Evolutionary conservation across 2,329 filamentous ascomycete species (phyloP).

Genomic region (Gyromitra esculenta): DNA sequence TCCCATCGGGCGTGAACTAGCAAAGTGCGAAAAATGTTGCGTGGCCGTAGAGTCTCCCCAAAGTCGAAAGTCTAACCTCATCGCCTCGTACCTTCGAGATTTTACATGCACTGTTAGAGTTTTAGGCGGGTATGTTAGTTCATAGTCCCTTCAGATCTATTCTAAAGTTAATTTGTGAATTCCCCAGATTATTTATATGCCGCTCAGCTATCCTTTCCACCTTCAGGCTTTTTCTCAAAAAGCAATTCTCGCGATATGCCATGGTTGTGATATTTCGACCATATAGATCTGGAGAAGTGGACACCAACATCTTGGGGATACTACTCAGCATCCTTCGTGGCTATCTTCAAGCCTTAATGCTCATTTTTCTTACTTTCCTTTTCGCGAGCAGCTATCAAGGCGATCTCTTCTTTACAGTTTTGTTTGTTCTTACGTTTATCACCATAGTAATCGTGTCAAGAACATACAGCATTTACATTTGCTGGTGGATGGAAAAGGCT

Average conservation of each 20-base stretch:
- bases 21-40: neutral
- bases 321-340: neutral
- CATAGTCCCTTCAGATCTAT: neutral
- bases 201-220: neutral
- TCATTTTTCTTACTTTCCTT: slow-evolving; percentile 13
- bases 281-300: neutral
- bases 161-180: neutral
- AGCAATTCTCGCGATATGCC: neutral
- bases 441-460: slow-evolving; percentile 5
- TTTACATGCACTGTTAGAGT: neutral
- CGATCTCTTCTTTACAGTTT: neutral
- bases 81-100: neutral
- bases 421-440: neutral
- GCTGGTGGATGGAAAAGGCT: slow-evolving; percentile 1
- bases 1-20: too few species aligned
- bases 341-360: slow-evolving; percentile 7
- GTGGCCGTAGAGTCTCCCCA: neutral
- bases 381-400: slow-evolving; percentile 7
- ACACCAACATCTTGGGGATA: neutral
- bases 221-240: neutral
- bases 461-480: slow-evolving; percentile 12
- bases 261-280: slow-evolving; percentile 7
- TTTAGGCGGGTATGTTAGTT: neutral
- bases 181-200: neutral
- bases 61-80: neutral